Evolutionary conservation across 495 filamentous ascomycete species (phyloP).

Genomic region (Clavariopsis aquatica): DNA sequence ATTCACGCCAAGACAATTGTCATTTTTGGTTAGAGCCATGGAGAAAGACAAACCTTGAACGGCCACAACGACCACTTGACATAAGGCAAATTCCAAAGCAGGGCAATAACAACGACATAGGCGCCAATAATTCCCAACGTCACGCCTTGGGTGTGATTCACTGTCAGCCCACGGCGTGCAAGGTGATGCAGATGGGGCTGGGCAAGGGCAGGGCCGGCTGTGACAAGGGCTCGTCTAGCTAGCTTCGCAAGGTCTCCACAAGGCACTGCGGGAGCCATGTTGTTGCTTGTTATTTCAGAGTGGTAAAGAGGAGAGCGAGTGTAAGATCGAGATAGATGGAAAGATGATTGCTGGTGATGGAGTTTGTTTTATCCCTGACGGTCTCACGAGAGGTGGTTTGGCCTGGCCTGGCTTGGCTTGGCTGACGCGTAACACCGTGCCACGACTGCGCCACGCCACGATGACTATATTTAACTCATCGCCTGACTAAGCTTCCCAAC

Average conservation of each 20-base stretch:
- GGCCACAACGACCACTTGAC: slow-evolving; percentile 72
- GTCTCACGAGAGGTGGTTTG: not conserved
- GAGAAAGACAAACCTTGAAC: slow-evolving; percentile 64
- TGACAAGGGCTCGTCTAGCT: slow-evolving; percentile 30
- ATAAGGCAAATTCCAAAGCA: slow-evolving; percentile 80
- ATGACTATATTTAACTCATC: not conserved
- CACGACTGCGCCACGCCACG: not conserved
- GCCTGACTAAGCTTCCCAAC: not conserved
- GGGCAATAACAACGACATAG: slow-evolving; percentile 72
- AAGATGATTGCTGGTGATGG: not conserved
- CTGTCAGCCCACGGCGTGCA: slow-evolving; percentile 56
- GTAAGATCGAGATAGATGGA: not conserved
- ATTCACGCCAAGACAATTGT: slow-evolving; percentile 1
- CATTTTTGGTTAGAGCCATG: not conserved
- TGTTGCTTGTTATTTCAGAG: not conserved
- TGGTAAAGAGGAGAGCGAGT: not conserved
- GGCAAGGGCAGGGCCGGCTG: slow-evolving; percentile 29
- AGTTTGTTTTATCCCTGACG: not conserved
- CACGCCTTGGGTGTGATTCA: slow-evolving; percentile 70
- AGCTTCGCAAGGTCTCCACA: slow-evolving; percentile 20
- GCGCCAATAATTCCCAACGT: slow-evolving; percentile 69
- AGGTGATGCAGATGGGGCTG: slow-evolving; percentile 29
- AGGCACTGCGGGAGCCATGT: slow-evolving; percentile 14
- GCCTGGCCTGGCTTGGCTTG: not conserved
- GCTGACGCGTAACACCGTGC: slow-evolving; percentile 1